phyloP scores from a whole-genome alignment of 2,329 filamentous ascomycete genomes.

The Lomentospora prolificans region DNA sequence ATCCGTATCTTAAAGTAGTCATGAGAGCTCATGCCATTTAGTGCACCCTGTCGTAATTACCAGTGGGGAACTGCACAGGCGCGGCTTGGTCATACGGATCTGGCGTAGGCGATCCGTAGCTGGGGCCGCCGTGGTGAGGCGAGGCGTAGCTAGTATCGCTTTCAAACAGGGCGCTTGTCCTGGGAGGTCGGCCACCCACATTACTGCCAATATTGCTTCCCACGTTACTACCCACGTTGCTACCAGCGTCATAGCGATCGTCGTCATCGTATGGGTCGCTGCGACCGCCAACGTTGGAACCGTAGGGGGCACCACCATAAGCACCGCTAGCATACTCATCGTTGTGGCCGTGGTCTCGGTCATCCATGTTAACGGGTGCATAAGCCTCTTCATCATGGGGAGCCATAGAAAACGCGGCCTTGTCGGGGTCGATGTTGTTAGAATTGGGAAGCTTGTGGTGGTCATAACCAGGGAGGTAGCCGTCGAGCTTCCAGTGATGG shows the following conservation, averaged over 20 bases:
- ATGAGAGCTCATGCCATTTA: background rate
- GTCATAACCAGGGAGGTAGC: conserved; percentile 50
- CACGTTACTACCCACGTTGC: conserved; percentile 21
- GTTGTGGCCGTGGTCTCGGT: conserved; percentile 33
- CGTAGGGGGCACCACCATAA: conserved; percentile 26
- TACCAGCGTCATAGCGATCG: conserved; percentile 28
- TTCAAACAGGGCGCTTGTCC: conserved; percentile 34
- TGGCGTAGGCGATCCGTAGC: conserved; percentile 14
- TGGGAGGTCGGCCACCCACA: background rate
- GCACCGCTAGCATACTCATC: conserved; percentile 19
- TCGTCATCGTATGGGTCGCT: conserved; percentile 24
- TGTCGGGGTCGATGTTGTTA: conserved; percentile 55
- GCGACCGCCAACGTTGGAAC: conserved; percentile 6
- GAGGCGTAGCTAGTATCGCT: conserved; percentile 38
- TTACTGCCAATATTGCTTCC: conserved; percentile 17
- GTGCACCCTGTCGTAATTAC: conserved; percentile 41
- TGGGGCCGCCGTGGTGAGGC: conserved; percentile 11
- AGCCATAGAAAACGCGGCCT: conserved; percentile 58
- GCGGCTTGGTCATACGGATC: conserved; percentile 28
- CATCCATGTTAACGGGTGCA: conserved; percentile 48
- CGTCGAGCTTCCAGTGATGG: conserved; percentile 52
- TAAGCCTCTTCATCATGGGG: conserved; percentile 59
- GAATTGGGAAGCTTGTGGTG: conserved; percentile 29
- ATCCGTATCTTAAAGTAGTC: background rate
- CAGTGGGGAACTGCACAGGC: conserved; percentile 46